phyloP scores from a whole-genome alignment of 176 grass and related monocot genomes.

The Olyra latifolia region DNA sequence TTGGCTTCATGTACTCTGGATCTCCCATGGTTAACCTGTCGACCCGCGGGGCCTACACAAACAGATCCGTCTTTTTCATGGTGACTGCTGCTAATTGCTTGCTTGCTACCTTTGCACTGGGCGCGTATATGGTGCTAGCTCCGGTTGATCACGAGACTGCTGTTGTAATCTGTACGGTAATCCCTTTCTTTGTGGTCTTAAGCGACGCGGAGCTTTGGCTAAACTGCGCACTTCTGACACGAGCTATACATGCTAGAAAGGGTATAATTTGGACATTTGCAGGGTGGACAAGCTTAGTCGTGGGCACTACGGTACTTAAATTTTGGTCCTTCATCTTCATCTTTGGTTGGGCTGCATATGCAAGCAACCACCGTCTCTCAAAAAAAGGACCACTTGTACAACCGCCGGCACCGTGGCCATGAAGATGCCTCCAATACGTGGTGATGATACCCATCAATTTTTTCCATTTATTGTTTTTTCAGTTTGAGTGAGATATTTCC shows the following conservation, averaged over 20 bases:
- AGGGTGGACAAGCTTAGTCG: too few relatives aligned
- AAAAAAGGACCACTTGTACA: too few relatives aligned
- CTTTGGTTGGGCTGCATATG: too few relatives aligned
- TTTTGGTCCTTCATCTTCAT: background rate
- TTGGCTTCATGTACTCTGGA: background rate
- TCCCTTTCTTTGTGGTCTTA: too few relatives aligned
- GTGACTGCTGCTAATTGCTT: background rate
- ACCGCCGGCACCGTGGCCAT: too few relatives aligned
- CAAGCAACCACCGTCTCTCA: background rate
- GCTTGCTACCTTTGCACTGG: background rate
- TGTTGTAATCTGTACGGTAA: too few relatives aligned
- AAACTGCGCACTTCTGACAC: background rate
- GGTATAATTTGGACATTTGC: background rate
- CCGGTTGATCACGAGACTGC: background rate
- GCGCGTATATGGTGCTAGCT: background rate
- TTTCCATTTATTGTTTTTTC: too few relatives aligned
- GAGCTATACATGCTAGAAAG: background rate
- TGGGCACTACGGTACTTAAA: accelerated
- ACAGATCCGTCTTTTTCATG: background rate
- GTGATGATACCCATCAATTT: too few relatives aligned
- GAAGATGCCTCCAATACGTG: too few relatives aligned
- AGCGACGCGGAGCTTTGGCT: background rate
- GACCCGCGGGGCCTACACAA: accelerated
- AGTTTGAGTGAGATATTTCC: too few relatives aligned
- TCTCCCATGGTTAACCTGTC: background rate